phyloP scores from a whole-genome alignment of 2,329 filamentous ascomycete species.

The Phialophora macrospora region DNA sequence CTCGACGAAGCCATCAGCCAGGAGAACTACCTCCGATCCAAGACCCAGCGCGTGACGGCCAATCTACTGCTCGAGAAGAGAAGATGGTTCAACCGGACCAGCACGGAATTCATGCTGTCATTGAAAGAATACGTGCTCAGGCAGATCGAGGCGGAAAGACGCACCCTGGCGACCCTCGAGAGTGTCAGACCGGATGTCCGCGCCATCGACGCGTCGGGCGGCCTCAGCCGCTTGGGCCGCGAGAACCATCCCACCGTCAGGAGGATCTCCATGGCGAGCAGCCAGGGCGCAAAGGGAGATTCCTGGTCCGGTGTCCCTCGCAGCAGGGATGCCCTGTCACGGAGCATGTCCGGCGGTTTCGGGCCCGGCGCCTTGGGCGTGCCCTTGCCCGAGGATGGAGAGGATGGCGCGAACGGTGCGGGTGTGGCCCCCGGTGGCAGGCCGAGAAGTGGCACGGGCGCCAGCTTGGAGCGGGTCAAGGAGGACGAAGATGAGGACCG shows the following conservation, averaged over 20 bases:
- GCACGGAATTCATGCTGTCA: constrained; percentile 78
- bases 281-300: constrained; percentile 96
- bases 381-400: constrained; percentile 67
- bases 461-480: constrained; percentile 63
- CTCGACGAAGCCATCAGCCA: constrained; percentile 84
- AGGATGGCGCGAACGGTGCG: constrained; percentile 52
- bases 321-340: constrained; percentile 74
- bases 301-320: constrained; percentile 95
- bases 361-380: constrained; percentile 69
- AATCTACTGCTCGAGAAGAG: constrained; percentile 88
- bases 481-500: constrained; percentile 89
- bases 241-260: constrained; percentile 80
- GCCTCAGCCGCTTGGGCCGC: constrained; percentile 84
- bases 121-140: constrained; percentile 92
- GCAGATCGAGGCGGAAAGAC: constrained; percentile 92
- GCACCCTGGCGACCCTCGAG: constrained; percentile 90
- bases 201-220: constrained; percentile 87
- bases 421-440: constrained; percentile 61
- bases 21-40: constrained; percentile 80
- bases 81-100: constrained; percentile 86
- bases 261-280: constrained; percentile 77
- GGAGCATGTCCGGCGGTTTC: constrained; percentile 69
- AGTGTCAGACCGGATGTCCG: constrained; percentile 90
- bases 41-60: constrained; percentile 84
- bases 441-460: constrained; percentile 44